A percentile compares a stretch with the other conserved stretches of the same genome.
Evolutionary conservation across 2,329 filamentous ascomycete genomes (phyloP).

Genomic region (Macrophomina phaseolina): DNA sequence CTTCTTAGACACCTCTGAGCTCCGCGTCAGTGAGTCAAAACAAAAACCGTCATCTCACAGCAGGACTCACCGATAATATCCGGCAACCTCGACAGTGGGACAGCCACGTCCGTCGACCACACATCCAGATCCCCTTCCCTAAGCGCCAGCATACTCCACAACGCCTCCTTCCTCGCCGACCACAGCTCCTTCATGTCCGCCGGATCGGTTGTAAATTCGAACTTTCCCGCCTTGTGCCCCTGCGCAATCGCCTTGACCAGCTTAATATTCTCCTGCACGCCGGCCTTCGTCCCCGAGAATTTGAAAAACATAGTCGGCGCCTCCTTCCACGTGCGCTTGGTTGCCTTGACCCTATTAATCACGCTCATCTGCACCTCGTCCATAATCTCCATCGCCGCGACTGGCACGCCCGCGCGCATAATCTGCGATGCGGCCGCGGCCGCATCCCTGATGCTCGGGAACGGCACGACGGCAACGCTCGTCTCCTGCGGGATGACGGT

Average conservation of each 20-base stretch:
- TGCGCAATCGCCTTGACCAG: conserved; percentile 72
- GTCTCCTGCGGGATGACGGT: conserved; percentile 76
- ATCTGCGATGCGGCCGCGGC: conserved; percentile 75
- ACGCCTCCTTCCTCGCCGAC: conserved; percentile 65
- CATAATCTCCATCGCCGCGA: conserved; percentile 85
- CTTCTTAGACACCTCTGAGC: conserved; percentile 78
- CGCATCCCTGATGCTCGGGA: conserved; percentile 77
- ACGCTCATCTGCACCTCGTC: conserved; percentile 87
- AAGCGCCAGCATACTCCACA: conserved; percentile 66
- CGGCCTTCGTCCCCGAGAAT: conserved; percentile 76
- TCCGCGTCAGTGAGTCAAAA: conserved; percentile 29
- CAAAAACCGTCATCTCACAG: background rate
- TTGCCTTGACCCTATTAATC: conserved; percentile 75
- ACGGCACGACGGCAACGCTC: conserved; percentile 79
- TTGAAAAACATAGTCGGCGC: conserved; percentile 83
- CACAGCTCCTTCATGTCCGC: conserved; percentile 63
- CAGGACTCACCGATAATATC: conserved; percentile 63
- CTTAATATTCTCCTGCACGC: conserved; percentile 73
- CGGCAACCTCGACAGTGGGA: conserved; percentile 64
- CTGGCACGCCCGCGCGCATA: conserved; percentile 75
- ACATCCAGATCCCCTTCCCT: conserved; percentile 62
- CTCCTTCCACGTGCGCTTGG: conserved; percentile 75
- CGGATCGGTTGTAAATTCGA: conserved; percentile 61
- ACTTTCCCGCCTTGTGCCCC: conserved; percentile 60
- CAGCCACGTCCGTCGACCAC: conserved; percentile 67